phyloP scores from a whole-genome alignment of 2,329 filamentous ascomycete genomes.

The Fusarium sp. region DNA sequence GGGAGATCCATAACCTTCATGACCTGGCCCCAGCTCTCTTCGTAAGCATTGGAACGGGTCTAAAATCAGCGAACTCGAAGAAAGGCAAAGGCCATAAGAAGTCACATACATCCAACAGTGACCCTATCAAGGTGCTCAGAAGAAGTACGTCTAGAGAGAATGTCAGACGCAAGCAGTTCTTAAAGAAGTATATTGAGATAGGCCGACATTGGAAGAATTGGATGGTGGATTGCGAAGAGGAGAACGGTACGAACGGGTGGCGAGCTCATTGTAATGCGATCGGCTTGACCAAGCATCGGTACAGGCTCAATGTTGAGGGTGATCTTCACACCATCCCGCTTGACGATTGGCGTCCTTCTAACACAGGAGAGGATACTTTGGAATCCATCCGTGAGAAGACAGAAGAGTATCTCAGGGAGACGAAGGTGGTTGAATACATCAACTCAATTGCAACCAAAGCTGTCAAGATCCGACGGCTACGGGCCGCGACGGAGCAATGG shows the following conservation, averaged over 20 bases:
- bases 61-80: too few relatives aligned
- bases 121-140: too few relatives aligned
- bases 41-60: conserved; percentile 22
- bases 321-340: background rate
- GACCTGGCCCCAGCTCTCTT: background rate
- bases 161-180: background rate
- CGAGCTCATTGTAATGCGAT: background rate
- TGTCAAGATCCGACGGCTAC: background rate
- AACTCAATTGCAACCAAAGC: fast-evolving
- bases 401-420: background rate
- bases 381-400: background rate
- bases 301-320: conserved; percentile 8
- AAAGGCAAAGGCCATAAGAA: too few relatives aligned
- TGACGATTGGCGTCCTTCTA: conserved; percentile 5
- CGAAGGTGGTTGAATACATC: fast-evolving
- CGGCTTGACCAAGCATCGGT: background rate
- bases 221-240: conserved; percentile 7
- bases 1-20: background rate
- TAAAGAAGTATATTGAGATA: conserved; percentile 1
- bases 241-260: conserved; percentile 6
- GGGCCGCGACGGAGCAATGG: background rate
- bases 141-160: background rate
- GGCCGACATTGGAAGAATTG: background rate
- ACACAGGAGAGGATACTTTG: background rate
- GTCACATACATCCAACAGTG: too few relatives aligned